phyloP scores from a whole-genome alignment of 2,329 filamentous ascomycete species.

The Monilinia laxa region DNA sequence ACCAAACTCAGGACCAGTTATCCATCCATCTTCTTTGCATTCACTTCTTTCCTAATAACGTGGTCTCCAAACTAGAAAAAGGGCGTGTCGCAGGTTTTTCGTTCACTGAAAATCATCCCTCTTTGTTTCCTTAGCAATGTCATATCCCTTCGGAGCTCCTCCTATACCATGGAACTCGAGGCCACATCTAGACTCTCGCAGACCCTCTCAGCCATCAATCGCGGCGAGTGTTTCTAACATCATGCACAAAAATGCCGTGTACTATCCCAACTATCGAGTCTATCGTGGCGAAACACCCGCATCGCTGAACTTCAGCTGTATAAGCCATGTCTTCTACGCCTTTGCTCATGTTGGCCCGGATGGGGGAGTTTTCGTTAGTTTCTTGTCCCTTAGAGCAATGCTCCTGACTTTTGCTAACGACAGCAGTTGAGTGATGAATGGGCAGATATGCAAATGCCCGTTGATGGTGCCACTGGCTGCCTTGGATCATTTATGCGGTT shows the following conservation, averaged over 20 bases:
- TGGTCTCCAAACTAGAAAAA: not conserved
- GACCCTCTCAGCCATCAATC: conserved; percentile 38
- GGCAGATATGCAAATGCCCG: conserved; percentile 70
- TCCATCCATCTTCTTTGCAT: not conserved
- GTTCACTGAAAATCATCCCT: not conserved
- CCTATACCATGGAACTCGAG: conserved; percentile 36
- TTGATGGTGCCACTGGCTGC: conserved; percentile 70
- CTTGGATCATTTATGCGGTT: conserved; percentile 71
- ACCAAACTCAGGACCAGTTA: not conserved
- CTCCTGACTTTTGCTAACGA: conserved; percentile 25
- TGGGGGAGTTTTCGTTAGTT: conserved; percentile 71
- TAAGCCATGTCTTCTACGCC: conserved; percentile 81
- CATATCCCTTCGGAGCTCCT: conserved; percentile 32
- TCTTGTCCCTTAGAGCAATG: conserved; percentile 4
- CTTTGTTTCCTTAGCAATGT: conserved; percentile 27
- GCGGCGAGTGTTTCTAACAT: conserved; percentile 44
- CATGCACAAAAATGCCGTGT: conserved; percentile 72
- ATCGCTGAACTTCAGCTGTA: conserved; percentile 70
- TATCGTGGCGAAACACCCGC: conserved; percentile 73
- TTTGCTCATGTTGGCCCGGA: conserved; percentile 73
- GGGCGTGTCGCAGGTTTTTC: not conserved
- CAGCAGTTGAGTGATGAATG: conserved; percentile 73
- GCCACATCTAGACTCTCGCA: conserved; percentile 31
- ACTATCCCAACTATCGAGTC: conserved; percentile 78
- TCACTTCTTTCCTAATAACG: not conserved